A percentile compares a stretch with the other conserved stretches of the same genome.
Conservation (phyloP, 176 grass and related monocot species). For the Oropetium thomaeum region DNA sequence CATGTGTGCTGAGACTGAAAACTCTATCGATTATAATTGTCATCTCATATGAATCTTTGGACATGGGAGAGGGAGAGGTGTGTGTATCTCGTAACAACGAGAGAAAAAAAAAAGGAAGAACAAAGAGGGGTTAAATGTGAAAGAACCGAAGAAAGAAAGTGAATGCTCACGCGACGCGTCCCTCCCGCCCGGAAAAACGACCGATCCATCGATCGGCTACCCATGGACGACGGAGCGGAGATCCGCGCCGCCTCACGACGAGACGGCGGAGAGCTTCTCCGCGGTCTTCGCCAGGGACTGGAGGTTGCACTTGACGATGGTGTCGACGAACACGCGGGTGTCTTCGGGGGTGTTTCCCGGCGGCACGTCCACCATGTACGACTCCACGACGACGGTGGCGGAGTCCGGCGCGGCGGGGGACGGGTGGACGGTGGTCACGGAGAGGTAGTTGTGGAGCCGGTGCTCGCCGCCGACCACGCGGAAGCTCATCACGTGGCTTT, state of each 20-base stretch:
- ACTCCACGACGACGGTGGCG: conserved; percentile 86
- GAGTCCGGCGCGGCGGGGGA: conserved; percentile 41
- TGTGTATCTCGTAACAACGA: conserved; percentile 43
- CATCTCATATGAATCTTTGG: conserved; percentile 40
- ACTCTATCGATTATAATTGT: conserved; percentile 29
- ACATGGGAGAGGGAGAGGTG: conserved; percentile 21
- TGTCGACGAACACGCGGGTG: conserved; percentile 85
- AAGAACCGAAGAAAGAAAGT: not conserved
- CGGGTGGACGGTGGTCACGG: conserved; percentile 79
- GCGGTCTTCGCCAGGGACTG: conserved; percentile 84
- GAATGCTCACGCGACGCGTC: conserved; percentile 39
- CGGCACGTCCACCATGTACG: conserved; percentile 95
- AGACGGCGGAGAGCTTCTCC: conserved; percentile 50
- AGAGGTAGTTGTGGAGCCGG: conserved; percentile 80
- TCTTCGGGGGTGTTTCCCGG: conserved; percentile 85
- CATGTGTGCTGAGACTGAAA: not conserved
- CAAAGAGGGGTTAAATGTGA: conserved; percentile 38
- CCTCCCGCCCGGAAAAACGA: conserved; percentile 32
- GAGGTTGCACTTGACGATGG: conserved; percentile 98
- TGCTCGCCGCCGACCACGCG: conserved; percentile 93
- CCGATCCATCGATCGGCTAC: not conserved
- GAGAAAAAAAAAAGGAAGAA: not conserved
- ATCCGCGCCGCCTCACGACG: conserved; percentile 16
- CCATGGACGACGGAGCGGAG: not conserved
- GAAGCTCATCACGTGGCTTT: conserved; percentile 88